Base-by-base conservation (phyloP, 768 basidiomycete species). In the Russula lepida region DNA sequence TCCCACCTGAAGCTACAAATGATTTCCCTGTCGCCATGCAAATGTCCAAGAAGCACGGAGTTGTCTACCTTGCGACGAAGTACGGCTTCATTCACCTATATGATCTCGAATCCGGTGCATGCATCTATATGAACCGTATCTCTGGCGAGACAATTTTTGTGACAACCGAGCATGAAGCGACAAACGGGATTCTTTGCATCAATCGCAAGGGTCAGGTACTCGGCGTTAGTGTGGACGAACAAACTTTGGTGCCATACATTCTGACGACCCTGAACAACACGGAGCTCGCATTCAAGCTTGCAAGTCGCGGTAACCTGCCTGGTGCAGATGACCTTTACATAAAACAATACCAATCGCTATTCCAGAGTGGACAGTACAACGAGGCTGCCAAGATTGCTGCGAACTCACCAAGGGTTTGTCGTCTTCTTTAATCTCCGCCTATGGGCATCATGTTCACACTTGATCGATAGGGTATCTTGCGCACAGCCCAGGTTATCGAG, bases 1-100 rank as follows among this genome's bases (percentile, higher is more conserved):
- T 98, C 83, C 97, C 97, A 56, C 87, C 95, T 1, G 97, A 99
- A 73, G 97, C 97, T 6, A 88, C 86, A 54, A 98, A 95, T 71
- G 97, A 99, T 71, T 99, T 99, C 80, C 97, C 97, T 19, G 97
- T 99, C 30, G 92, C 97, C 30, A 98, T 99, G 93, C 97, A 99
- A 72, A 92, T 98, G 37, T 98, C 97, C 43, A 86, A 88, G 74
- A 91, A 92, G 73, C 95, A 97, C 74, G 95, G 97, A 37, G 92
- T 99, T 74, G 78, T 97, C 69, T 99, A 95, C 76, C 82, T 99
- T 59, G 92, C 98, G 71, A 98, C 97, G 58, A 99, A 99, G 74
- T 98, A 92, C 72, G 97, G 97, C 44, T 99, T 99, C 77, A 98
- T 99, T 70, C 97, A 98, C 74, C 82, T 99, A 15, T 99, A 99